Conservation (phyloP, 257 asterid species). For the Plantago major region DNA sequence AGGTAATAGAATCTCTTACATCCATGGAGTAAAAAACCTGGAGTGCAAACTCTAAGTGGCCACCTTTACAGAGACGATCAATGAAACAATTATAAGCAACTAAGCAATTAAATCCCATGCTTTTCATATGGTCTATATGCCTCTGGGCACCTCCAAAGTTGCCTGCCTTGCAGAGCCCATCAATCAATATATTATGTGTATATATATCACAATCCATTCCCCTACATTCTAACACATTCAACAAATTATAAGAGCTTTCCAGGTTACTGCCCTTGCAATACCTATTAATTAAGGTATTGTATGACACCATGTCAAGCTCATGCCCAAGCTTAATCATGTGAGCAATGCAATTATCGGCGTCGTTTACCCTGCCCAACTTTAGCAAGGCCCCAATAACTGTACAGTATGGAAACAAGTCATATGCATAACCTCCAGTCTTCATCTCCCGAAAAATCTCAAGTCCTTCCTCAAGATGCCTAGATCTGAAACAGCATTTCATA, state of each 20-base stretch:
- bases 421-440: slow-evolving; percentile 74
- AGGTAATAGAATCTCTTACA: slow-evolving; percentile 63
- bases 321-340: slow-evolving; percentile 68
- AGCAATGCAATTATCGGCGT: slow-evolving; percentile 47
- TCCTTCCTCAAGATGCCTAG: slow-evolving; percentile 49
- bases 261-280: slow-evolving; percentile 59
- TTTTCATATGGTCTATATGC: slow-evolving; percentile 50
- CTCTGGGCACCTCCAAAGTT: slow-evolving; percentile 46
- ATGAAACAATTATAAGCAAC: slow-evolving; percentile 74
- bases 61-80: slow-evolving; percentile 60
- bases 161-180: slow-evolving; percentile 76
- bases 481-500: slow-evolving; percentile 63
- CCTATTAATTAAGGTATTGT: slow-evolving; percentile 66
- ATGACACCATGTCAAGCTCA: slow-evolving; percentile 70
- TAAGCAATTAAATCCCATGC: slow-evolving; percentile 47
- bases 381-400: slow-evolving; percentile 66
- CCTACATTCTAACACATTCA: slow-evolving; percentile 42
- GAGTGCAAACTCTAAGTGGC: slow-evolving; percentile 63
- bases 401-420: slow-evolving; percentile 74
- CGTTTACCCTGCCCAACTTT: slow-evolving; percentile 41
- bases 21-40: slow-evolving; percentile 49
- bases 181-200: slow-evolving; percentile 69
- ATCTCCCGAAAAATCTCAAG: slow-evolving; percentile 61
- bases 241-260: slow-evolving; percentile 47
- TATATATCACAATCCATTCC: slow-evolving; percentile 65